Percentiles rank a stretch among this genome's conserved stretches.
These are phyloP conservation scores for Sporothrix curviconia DNA, from an alignment of 2,329 filamentous ascomycete genomes.

Conservation along the genomic window DNA sequence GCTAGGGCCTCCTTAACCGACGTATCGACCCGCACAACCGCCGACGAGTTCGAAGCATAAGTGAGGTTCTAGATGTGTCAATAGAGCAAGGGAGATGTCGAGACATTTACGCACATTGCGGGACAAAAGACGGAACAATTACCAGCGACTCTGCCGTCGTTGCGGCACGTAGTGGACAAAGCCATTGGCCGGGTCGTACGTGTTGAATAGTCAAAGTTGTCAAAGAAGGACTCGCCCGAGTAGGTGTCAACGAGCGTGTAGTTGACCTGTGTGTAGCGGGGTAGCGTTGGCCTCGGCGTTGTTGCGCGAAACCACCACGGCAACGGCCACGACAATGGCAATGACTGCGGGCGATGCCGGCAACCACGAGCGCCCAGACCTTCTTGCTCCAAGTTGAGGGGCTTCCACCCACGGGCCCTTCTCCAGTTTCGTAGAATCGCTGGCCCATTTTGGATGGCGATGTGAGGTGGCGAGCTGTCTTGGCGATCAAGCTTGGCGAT, in stretches of 20 bases:
- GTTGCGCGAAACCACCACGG: conserved; percentile 33
- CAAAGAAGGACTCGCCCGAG: conserved; percentile 45
- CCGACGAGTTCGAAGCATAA: conserved; percentile 46
- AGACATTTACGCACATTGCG: not conserved
- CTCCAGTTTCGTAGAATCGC: conserved; percentile 14
- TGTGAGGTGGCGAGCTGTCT: no score
- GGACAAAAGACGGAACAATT: conserved; percentile 19
- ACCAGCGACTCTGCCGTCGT: conserved; percentile 37
- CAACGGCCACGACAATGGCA: conserved; percentile 41
- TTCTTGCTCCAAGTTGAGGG: conserved; percentile 48
- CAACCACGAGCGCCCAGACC: conserved; percentile 39
- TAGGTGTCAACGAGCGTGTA: conserved; percentile 46
- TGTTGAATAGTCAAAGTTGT: conserved; percentile 49
- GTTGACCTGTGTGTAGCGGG: conserved; percentile 40
- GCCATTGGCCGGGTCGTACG: conserved; percentile 44
- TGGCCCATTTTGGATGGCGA: conserved; percentile 12
- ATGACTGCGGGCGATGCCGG: conserved; percentile 35
- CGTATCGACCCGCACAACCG: conserved; percentile 56
- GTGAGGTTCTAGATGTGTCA: conserved; percentile 51
- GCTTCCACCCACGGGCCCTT: conserved; percentile 28
- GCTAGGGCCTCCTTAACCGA: conserved; percentile 42
- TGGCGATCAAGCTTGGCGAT: no score
- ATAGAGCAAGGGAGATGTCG: not conserved
- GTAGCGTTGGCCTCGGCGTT: conserved; percentile 33
- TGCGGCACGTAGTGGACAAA: conserved; percentile 50